Evolutionary conservation across 176 grass and related monocot species (phyloP).

Genomic region (Eragrostis nindensis): DNA sequence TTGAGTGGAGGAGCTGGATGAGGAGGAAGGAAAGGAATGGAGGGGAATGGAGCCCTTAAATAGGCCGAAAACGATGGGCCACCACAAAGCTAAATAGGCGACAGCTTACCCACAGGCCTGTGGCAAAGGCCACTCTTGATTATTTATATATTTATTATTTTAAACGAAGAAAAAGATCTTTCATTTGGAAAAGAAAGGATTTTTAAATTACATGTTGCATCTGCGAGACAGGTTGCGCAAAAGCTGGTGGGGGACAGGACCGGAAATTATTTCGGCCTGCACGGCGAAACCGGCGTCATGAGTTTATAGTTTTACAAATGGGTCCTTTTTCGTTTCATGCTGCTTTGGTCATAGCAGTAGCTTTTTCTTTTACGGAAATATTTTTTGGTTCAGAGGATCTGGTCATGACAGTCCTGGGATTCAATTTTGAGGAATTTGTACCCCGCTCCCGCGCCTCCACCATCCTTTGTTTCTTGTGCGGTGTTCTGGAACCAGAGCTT

Average conservation of each 20-base stretch:
- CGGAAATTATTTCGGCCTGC: conserved; percentile 48
- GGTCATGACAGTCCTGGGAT: background rate
- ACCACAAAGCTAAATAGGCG: conserved; percentile 34
- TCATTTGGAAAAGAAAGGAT: background rate
- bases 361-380: background rate
- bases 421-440: background rate
- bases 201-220: conserved; percentile 5
- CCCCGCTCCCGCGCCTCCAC: conserved; percentile 16
- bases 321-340: conserved; percentile 14
- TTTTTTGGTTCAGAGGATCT: background rate
- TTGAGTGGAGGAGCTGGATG: conserved; percentile 42
- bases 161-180: background rate
- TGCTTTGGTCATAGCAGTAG: background rate
- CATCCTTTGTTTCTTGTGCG: conserved; percentile 11
- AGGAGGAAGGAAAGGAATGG: conserved; percentile 46
- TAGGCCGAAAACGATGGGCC: conserved; percentile 46
- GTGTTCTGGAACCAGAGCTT: background rate
- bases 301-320: conserved; percentile 22
- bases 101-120: background rate
- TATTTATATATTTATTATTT: background rate
- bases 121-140: background rate
- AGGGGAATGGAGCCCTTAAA: conserved; percentile 53
- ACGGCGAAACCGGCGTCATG: conserved; percentile 35
- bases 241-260: conserved; percentile 34
- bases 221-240: conserved; percentile 35